These are phyloP conservation scores for Bretziella fagacearum DNA, from an alignment of 2,329 filamentous ascomycete species.

Conservation along the genomic window DNA sequence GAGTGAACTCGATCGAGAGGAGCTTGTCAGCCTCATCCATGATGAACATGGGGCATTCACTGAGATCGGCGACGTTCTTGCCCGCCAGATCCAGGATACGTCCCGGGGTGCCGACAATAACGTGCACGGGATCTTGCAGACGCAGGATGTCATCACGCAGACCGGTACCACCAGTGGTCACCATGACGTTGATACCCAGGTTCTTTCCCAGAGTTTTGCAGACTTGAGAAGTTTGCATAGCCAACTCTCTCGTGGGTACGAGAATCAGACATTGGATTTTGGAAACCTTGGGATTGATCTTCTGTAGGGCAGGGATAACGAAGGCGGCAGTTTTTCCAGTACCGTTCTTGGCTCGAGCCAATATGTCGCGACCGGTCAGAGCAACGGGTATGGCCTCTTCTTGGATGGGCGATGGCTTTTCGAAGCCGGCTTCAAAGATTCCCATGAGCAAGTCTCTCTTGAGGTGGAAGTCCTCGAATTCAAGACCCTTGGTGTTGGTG, in stretches of 20 bases:
- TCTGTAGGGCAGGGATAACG: constrained; percentile 85
- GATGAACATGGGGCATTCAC: constrained; percentile 92
- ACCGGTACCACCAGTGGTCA: constrained; percentile 89
- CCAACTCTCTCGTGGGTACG: constrained; percentile 89
- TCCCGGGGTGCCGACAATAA: constrained; percentile 92
- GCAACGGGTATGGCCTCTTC: constrained; percentile 98
- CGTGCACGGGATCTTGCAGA: constrained; percentile 84
- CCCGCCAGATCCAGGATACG: constrained; percentile 91
- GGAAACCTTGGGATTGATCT: constrained; percentile 88
- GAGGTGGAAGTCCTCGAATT: constrained; percentile 93
- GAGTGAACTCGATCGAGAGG: constrained; percentile 88
- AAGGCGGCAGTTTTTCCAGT: constrained; percentile 98
- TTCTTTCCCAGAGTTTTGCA: constrained; percentile 98
- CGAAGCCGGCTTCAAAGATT: constrained; percentile 97
- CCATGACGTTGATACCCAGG: constrained; percentile 96
- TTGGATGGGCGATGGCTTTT: constrained; percentile 97
- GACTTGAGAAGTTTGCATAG: constrained; percentile 95
- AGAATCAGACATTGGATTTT: constrained; percentile 95
- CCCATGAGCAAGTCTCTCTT: constrained; percentile 96
- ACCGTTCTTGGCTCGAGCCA: constrained; percentile 94
- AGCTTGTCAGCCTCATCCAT: constrained; percentile 99
- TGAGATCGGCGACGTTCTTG: constrained; percentile 91
- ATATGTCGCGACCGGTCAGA: constrained; percentile 82
- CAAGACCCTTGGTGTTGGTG: constrained; percentile 89
- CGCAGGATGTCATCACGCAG: constrained; percentile 94